These are phyloP conservation scores for Solanum etuberosum DNA, from an alignment of 257 asterid genomes.

Conservation along the genomic window DNA sequence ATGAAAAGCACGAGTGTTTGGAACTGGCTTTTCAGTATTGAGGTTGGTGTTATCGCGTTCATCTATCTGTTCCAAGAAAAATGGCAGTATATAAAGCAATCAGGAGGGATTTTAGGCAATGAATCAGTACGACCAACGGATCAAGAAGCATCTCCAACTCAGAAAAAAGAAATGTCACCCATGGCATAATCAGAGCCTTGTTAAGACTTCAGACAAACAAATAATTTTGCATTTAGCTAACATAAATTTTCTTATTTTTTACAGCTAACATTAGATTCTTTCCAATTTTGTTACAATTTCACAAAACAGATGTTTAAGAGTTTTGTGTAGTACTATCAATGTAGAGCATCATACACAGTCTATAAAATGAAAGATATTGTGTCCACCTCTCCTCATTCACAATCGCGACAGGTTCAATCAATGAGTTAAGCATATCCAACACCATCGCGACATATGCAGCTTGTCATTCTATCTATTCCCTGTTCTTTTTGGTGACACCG, in stretches of 20 bases:
- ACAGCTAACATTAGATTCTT: background rate
- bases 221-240: background rate
- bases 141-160: conserved; percentile 36
- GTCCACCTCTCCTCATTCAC: background rate
- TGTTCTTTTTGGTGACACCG: background rate
- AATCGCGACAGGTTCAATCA: background rate
- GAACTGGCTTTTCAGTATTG: conserved; percentile 45
- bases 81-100: conserved; percentile 53
- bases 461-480: background rate
- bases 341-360: background rate
- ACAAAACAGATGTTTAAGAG: background rate
- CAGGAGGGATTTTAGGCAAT: conserved; percentile 33
- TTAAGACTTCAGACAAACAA: background rate
- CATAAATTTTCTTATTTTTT: background rate
- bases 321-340: background rate
- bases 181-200: conserved; percentile 16
- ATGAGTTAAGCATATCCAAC: background rate
- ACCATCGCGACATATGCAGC: background rate
- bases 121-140: conserved; percentile 58
- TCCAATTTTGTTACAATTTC: background rate
- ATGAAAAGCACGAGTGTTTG: conserved; percentile 37
- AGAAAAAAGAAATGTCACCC: conserved; percentile 20
- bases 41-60: conserved; percentile 40
- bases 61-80: conserved; percentile 73
- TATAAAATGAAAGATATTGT: background rate